These are phyloP conservation scores for Huntiella omanensis DNA, from an alignment of 2,329 filamentous ascomycete genomes.

Conservation along the genomic window DNA sequence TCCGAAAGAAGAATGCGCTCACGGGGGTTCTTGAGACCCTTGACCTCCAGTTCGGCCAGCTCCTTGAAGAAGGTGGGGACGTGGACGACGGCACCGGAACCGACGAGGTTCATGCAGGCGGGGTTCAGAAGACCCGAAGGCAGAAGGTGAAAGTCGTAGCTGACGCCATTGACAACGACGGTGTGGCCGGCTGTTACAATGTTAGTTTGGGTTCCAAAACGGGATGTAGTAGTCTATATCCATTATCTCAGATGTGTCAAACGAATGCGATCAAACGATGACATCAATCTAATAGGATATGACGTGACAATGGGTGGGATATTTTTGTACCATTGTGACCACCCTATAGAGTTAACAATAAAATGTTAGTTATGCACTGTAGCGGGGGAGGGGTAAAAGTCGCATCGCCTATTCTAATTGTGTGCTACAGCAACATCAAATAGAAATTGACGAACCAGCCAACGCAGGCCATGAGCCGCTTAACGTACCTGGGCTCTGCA, in stretches of 20 bases:
- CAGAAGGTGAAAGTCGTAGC: constrained; percentile 12
- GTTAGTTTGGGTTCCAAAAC: constrained; percentile 10
- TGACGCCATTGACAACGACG: constrained; percentile 12
- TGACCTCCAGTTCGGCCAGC: constrained; percentile 21
- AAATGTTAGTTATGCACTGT: neutral
- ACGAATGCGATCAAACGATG: neutral
- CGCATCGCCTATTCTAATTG: too few relatives aligned
- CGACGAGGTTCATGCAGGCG: constrained; percentile 53
- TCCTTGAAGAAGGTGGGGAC: constrained; percentile 22
- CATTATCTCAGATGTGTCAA: neutral
- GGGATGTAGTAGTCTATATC: neutral
- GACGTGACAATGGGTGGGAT: too few relatives aligned
- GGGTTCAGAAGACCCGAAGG: constrained; percentile 54
- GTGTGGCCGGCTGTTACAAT: constrained; percentile 9
- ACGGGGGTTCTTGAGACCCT: constrained; percentile 21
- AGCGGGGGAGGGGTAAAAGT: neutral
- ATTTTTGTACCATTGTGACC: constrained; percentile 10
- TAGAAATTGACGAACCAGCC: too few relatives aligned
- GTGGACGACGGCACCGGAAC: constrained; percentile 49
- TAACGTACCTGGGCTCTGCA: constrained; percentile 11
- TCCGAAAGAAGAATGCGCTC: constrained; percentile 43
- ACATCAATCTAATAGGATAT: too few relatives aligned
- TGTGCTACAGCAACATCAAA: too few relatives aligned
- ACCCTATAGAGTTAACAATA: constrained; percentile 5
- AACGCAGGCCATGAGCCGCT: too few relatives aligned